Evolutionary conservation across 179 eudicot species (phyloP).

Genomic region (Vitellaria paradoxa): DNA sequence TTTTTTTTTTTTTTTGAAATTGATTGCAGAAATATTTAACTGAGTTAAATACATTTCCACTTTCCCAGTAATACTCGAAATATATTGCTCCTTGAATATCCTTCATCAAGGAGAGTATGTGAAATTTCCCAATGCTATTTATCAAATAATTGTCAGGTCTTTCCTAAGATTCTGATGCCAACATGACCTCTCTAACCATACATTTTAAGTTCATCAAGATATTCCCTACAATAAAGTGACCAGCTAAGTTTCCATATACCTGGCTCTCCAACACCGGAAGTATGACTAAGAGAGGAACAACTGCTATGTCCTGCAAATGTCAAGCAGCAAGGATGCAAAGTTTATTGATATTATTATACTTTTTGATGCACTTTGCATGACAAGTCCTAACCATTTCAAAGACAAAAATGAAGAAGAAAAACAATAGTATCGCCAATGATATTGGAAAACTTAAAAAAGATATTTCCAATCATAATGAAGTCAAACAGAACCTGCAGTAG

Average conservation of each 20-base stretch:
- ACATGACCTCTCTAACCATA: background rate
- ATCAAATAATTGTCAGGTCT: background rate
- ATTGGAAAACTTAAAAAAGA: background rate
- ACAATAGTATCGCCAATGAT: slow-evolving; percentile 4
- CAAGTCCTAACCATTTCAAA: slow-evolving; percentile 17
- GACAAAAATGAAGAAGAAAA: background rate
- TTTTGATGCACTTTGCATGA: slow-evolving; percentile 17
- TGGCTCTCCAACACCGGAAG: slow-evolving; percentile 98
- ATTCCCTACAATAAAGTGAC: background rate
- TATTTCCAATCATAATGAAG: slow-evolving; percentile 1
- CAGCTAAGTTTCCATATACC: slow-evolving; percentile 35
- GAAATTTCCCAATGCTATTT: background rate
- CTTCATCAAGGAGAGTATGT: background rate
- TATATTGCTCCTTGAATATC: background rate
- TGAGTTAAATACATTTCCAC: background rate
- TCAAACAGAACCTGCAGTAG: slow-evolving; percentile 74
- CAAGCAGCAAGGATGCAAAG: slow-evolving; percentile 20
- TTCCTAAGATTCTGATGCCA: background rate
- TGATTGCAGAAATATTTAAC: background rate
- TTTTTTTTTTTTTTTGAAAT: no score
- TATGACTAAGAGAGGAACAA: slow-evolving; percentile 96
- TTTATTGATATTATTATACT: slow-evolving; percentile 17
- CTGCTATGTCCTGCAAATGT: slow-evolving; percentile 94
- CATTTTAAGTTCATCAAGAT: background rate
- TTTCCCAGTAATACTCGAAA: background rate